Base-by-base conservation (phyloP, 495 filamentous ascomycete genomes). In the Trichoderma orchidacearum region DNA sequence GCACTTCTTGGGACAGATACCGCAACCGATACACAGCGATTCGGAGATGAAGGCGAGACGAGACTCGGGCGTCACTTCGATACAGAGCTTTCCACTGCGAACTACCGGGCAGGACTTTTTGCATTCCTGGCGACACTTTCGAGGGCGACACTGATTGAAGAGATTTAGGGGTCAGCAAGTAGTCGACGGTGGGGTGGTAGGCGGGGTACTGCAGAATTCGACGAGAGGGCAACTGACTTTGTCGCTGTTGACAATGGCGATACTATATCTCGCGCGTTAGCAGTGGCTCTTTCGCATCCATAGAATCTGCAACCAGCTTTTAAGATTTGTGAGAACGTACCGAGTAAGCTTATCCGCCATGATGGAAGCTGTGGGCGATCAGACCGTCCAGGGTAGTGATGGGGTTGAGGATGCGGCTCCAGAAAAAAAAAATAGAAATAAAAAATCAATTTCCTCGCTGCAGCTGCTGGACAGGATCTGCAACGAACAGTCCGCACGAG, bases 1-100 rank as follows among this genome's bases (percentile, higher is more conserved):
- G 72, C 93, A 97, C 72, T 96, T 96, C 76, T 97, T 97, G 28
- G 90, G 89, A 67, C 93, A 98, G 73, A 98, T 98, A 83, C 94
- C 93, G 68, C 93, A 97, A 74, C 94, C 94, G 62, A 97, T 96
- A 73, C 90, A 96, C 32, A 95, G 80, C 53, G 80, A 80, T 68
- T 97, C 93, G 53, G 91, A 96, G 63, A 98, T 97, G 79, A 97
- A 98, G 64, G 93, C 94, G 63, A 98, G 90, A 66, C 90, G 93
- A 53, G 92, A 95, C 54, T 88, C 84, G 57, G 88, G 78, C 36
- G 80, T 80, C 62, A 98, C 93, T 77, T 98, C 89, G 65, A 95
- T 91, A 72, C 93, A 98, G 56, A 98, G 86, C 78, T 95, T 96
- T 71, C 93, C 94, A 31, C 89, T 93, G 36, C 93, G 85, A 56